Percentiles rank a stretch among this genome's conserved stretches.
Evolutionary conservation across 495 filamentous ascomycete species (phyloP).

Genomic region (Bombardia bombarda): DNA sequence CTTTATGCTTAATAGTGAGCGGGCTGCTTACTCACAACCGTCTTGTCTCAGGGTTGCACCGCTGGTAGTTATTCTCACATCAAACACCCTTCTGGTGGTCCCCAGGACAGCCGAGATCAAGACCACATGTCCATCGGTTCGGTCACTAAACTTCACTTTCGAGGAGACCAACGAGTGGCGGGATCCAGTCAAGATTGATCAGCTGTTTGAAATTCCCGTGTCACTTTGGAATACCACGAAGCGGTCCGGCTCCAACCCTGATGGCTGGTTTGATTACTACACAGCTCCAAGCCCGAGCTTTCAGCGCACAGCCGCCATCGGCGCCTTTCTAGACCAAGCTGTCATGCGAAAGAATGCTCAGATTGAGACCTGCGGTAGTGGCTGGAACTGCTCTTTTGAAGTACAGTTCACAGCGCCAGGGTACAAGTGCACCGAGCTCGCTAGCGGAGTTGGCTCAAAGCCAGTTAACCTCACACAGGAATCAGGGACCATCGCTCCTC

Average conservation of each 20-base stretch:
- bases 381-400: slow-evolving; percentile 30
- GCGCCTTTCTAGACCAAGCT: slow-evolving; percentile 22
- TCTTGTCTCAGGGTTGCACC: slow-evolving; percentile 22
- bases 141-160: slow-evolving; percentile 27
- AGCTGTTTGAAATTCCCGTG: slow-evolving; percentile 20
- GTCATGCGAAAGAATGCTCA: slow-evolving; percentile 17
- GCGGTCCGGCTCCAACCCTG: slow-evolving; percentile 1
- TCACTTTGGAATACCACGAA: slow-evolving; percentile 30
- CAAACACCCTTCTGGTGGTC: slow-evolving; percentile 28
- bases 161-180: slow-evolving; percentile 31
- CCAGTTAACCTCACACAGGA: slow-evolving; percentile 19
- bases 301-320: slow-evolving; percentile 17
- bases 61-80: slow-evolving; percentile 28
- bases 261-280: slow-evolving; percentile 31
- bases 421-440: slow-evolving; percentile 29
- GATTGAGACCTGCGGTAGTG: slow-evolving; percentile 26
- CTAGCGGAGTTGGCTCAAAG: slow-evolving; percentile 22
- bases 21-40: not conserved
- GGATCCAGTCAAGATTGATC: slow-evolving; percentile 15
- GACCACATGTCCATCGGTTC: slow-evolving; percentile 18
- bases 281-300: slow-evolving; percentile 19
- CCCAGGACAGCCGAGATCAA: slow-evolving; percentile 4
- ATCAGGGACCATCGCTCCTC: slow-evolving; percentile 19
- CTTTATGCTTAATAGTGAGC: not conserved
- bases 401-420: slow-evolving; percentile 26